Base-by-base conservation (phyloP, 768 basidiomycete species). In the Boletus subcaerulescens region DNA sequence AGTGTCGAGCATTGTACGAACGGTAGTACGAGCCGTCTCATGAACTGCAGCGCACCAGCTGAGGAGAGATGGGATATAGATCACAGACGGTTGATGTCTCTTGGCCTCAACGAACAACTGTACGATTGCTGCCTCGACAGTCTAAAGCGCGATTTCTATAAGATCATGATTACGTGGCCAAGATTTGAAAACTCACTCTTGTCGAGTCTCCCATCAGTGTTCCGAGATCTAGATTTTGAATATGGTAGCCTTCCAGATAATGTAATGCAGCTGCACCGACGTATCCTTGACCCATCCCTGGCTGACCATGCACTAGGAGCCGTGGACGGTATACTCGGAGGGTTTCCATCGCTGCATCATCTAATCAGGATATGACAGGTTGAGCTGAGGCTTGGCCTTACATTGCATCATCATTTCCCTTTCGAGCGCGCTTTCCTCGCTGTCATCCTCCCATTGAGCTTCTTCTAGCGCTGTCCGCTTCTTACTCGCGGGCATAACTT, bases 51-150 rank as follows among this genome's bases (percentile, higher is more conserved):
- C 77, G 59, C 89, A 89, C 94, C 95, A 98, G 1, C 86, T 82
- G 1, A 83, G 64, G 7, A 99, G 81, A 2, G 92, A 90, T 0
- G 96, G 96, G 31, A 99, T 91, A 70, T 95, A 98, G 45, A 99
- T 82, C 36, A 98, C 87, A 0, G 93, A 94, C 0, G 97, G 97
- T 62, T 96, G 94, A 67, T 97, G 92, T 26, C 96, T 86, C 68
- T 98, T 98, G 1, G 96, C 97, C 70, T 99, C 97, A 20, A 95
- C 81, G 65, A 99, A 98, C 17, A 97, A 78, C 62, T 98, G 95
- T 5, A 98, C 93, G 50, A 98, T 85, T 3, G 91, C 88, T 1
- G 97, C 91, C 72, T 99, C 97, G 5, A 84, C 73, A 1, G 92
- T 92, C 93, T 96, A 51, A 7, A 29, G 35, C 29, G 43, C 14